phyloP scores from a whole-genome alignment of 495 filamentous ascomycete genomes.

The Bacidia gigantensis region DNA sequence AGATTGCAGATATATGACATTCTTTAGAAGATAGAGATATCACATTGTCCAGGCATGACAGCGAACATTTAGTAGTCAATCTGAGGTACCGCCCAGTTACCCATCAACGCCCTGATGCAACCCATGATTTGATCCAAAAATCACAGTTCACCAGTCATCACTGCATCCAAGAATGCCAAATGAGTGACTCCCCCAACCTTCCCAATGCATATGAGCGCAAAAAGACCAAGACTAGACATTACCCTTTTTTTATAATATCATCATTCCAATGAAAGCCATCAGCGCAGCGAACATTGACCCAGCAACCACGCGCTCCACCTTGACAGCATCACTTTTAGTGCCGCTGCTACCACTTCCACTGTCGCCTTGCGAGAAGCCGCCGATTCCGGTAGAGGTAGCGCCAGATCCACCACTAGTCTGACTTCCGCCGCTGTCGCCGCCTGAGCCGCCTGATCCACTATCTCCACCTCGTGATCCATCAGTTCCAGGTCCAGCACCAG shows the following conservation, averaged over 20 bases:
- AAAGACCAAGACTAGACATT: no score
- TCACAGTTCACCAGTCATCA: neutral
- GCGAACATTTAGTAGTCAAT: neutral
- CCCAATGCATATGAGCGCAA: neutral
- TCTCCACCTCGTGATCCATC: conserved; percentile 12
- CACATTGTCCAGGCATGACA: neutral
- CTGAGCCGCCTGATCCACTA: conserved; percentile 8
- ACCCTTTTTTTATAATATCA: conserved; percentile 32
- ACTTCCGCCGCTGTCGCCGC: conserved; percentile 8
- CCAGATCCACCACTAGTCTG: conserved; percentile 18
- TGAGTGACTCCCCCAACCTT: neutral
- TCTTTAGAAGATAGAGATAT: neutral
- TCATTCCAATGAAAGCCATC: conserved; percentile 36
- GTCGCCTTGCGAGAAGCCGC: conserved; percentile 22
- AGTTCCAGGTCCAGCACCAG: conserved; percentile 27
- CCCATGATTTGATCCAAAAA: neutral
- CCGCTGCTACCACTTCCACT: conserved; percentile 17
- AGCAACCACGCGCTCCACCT: conserved; percentile 32
- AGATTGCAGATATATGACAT: neutral
- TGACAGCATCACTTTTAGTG: conserved; percentile 22
- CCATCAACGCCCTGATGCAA: neutral
- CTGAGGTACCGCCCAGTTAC: neutral
- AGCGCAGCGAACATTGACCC: conserved; percentile 44
- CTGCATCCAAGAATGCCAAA: neutral
- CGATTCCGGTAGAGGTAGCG: conserved; percentile 17